Evolutionary conservation across 371 early-diverging fungal genomes (phyloP).

Genomic region (Paraphysoderma sedebokerense): DNA sequence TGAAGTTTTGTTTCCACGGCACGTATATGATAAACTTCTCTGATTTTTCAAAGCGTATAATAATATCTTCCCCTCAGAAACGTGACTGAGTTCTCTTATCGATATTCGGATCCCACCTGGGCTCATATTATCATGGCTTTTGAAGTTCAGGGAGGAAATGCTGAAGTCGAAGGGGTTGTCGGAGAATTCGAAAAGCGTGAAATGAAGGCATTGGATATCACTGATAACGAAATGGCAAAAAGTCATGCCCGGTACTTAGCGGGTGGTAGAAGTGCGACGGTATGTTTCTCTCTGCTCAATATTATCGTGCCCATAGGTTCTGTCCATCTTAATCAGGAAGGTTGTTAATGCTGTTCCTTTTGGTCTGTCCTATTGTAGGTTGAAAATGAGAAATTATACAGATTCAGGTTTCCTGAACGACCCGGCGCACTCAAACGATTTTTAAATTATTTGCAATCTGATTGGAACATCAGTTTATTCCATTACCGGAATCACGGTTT

Average conservation of each 20-base stretch:
- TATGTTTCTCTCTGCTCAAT: neutral
- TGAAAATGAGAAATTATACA: constrained; percentile 66
- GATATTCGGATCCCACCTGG: constrained; percentile 50
- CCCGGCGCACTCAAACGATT: constrained; percentile 81
- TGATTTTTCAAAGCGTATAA: no score
- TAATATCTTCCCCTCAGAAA: constrained; percentile 56
- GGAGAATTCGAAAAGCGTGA: constrained; percentile 29
- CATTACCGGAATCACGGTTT: constrained; percentile 90
- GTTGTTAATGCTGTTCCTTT: no score
- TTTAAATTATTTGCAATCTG: constrained; percentile 44
- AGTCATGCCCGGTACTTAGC: constrained; percentile 81
- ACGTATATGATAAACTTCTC: no score
- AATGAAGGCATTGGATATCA: constrained; percentile 58
- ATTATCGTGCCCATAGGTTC: neutral
- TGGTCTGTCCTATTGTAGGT: constrained; percentile 16
- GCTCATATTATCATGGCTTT: constrained; percentile 84
- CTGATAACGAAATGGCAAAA: constrained; percentile 86
- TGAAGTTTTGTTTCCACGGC: neutral
- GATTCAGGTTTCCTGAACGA: constrained; percentile 90
- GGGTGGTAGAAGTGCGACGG: constrained; percentile 46
- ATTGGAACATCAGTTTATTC: constrained; percentile 86
- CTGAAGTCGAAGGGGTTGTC: constrained; percentile 51
- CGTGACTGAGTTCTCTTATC: constrained; percentile 86
- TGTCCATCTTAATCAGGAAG: neutral
- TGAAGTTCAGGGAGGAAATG: constrained; percentile 37